Conservation (phyloP, 352 stramenopile genomes). For the Peronosclerospora sorghi region DNA sequence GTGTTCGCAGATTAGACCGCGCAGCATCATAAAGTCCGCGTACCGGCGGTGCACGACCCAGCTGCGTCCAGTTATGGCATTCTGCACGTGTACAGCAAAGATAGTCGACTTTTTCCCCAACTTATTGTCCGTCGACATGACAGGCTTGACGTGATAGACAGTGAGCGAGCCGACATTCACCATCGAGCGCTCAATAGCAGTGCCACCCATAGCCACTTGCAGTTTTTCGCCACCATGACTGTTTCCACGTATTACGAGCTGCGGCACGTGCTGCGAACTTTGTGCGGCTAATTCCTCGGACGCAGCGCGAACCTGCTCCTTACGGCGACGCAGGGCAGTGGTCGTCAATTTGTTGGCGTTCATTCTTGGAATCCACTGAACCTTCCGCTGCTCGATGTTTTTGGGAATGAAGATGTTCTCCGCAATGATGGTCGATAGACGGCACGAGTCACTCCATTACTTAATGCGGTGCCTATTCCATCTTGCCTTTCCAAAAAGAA, state of each 20-base stretch:
- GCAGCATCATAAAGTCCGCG: conserved; percentile 54
- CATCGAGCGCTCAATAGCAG: conserved; percentile 54
- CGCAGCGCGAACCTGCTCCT: conserved; percentile 15
- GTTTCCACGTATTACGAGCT: conserved; percentile 31
- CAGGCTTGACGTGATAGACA: conserved; percentile 48
- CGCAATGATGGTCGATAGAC: conserved; percentile 1
- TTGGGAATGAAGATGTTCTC: conserved; percentile 17
- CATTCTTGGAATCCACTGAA: conserved; percentile 2
- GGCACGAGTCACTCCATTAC: conserved; percentile 10
- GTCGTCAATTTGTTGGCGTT: conserved; percentile 26
- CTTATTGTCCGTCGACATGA: conserved; percentile 19
- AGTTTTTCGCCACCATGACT: conserved; percentile 21
- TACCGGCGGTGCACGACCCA: conserved; percentile 63
- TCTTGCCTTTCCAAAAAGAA: conserved; percentile 2
- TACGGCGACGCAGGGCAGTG: conserved; percentile 9
- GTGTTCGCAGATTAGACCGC: conserved; percentile 35
- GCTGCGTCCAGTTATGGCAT: conserved; percentile 53
- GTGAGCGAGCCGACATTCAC: conserved; percentile 42
- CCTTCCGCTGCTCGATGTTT: conserved; percentile 13
- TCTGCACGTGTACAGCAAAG: conserved; percentile 59
- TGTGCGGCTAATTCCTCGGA: conserved; percentile 3
- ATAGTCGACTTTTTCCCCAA: conserved; percentile 36
- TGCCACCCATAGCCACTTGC: conserved; percentile 46
- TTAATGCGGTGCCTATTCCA: conserved; percentile 14
- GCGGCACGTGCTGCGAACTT: conserved; percentile 19